Evolutionary conservation across 345 rosid species (phyloP), one percentile per base, ranked within the genome.

Genomic region (Bruguiera sexangula): DNA sequence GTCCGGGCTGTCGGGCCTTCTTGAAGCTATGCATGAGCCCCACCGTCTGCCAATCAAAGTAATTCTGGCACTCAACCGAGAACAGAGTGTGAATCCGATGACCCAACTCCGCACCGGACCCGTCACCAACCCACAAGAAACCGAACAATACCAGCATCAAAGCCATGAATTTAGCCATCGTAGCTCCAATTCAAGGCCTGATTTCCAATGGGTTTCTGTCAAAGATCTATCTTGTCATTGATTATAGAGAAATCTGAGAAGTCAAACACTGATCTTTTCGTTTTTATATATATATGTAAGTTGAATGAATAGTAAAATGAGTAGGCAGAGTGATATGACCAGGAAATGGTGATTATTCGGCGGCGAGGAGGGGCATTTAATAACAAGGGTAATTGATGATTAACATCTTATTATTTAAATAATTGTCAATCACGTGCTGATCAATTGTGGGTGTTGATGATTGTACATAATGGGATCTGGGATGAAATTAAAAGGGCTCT

Each of bases 21-120:
- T 78, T 82, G 90, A 87, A 95, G 85, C 98, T 89, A 80, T 85
- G 88, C 88, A 95, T 79, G 36, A 95, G 79, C 63, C 98, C 99
- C 67, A 92, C 99, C 51, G 96, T 92, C 79, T 95, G 92, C 99
- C 99, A 95, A 80, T 95, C 99, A 67, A 95, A 95, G 84, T 92
- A 95, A 67, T 89, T 74, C 79, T 89, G 95, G 76, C 99, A 90
- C 82, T 92, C 98, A 79, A 96, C 98, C 24, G 96, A 92, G 85
- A 96, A 96, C 73, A 92, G 80, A 53, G 99, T 92, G 64, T 95
- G 99, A 82, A 92, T 86, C 92, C 98, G 85, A 72, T 59, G 69
- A 63, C 65, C 75, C 73, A 59, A 60, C 26, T 72, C 84, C n/a
- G 39, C 80, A 53, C 75, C 84, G 75, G 76, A 63, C 62, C 73